These are phyloP conservation scores for Stagonosporopsis cucurbitacearum DNA, from an alignment of 2,329 filamentous ascomycete genomes.

Conservation along the genomic window DNA sequence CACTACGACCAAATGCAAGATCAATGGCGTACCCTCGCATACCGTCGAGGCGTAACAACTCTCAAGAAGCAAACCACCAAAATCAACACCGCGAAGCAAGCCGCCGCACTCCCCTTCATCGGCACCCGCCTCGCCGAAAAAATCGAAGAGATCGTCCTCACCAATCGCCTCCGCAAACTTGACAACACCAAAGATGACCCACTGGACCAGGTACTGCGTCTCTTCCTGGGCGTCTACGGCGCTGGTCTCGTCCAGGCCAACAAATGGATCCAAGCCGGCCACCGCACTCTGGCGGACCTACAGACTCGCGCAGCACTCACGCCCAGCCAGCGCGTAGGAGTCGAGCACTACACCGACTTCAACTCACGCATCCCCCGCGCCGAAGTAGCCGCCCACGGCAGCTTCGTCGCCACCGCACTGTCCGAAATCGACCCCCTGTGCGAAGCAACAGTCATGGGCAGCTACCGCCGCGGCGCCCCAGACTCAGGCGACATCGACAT, in stretches of 20 bases:
- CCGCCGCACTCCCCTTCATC: slow-evolving; percentile 70
- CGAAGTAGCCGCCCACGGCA: slow-evolving; percentile 75
- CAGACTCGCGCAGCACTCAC: slow-evolving; percentile 66
- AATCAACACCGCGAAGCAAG: slow-evolving; percentile 73
- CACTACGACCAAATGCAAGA: slow-evolving; percentile 80
- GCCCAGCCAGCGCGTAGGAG: slow-evolving; percentile 73
- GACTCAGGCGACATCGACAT: slow-evolving; percentile 84
- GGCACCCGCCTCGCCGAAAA: slow-evolving; percentile 78
- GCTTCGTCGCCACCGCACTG: slow-evolving; percentile 67
- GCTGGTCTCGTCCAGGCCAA: slow-evolving; percentile 74
- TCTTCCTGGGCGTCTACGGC: slow-evolving; percentile 81
- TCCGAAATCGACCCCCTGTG: slow-evolving; percentile 66
- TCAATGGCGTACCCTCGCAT: slow-evolving; percentile 76
- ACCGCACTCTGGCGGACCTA: slow-evolving; percentile 76
- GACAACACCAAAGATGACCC: slow-evolving; percentile 74
- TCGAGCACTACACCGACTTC: slow-evolving; percentile 83
- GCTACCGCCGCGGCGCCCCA: slow-evolving; percentile 79
- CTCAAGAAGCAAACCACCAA: slow-evolving; percentile 70
- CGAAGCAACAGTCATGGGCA: slow-evolving; percentile 78
- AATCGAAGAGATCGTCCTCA: slow-evolving; percentile 86
- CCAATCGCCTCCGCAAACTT: slow-evolving; percentile 72
- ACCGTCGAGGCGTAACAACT: slow-evolving; percentile 77
- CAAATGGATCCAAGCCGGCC: slow-evolving; percentile 78
- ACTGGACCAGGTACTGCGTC: slow-evolving; percentile 67
- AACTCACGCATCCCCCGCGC: slow-evolving; percentile 75